Conservation (phyloP, 495 filamentous ascomycete genomes). For the Penicillium goetzii region DNA sequence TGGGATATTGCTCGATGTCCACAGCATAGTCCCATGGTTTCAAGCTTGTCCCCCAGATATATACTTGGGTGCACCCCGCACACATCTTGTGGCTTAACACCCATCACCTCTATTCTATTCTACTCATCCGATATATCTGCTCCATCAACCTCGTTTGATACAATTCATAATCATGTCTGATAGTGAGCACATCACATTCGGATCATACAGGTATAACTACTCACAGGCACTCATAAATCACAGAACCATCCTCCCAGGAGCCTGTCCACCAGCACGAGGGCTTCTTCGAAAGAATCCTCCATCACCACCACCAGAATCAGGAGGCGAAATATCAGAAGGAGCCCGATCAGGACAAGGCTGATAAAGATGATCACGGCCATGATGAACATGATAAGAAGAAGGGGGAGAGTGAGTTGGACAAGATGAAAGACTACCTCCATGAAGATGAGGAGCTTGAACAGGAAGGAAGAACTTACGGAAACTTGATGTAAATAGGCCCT, state of each 20-base stretch:
- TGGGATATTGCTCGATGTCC: neutral
- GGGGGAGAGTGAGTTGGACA: conserved; percentile 16
- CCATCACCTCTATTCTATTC: neutral
- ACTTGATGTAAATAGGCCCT: conserved; percentile 15
- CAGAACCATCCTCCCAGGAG: conserved; percentile 12
- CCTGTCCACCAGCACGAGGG: conserved; percentile 18
- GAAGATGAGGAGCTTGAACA: conserved; percentile 18
- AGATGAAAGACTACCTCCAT: conserved; percentile 21
- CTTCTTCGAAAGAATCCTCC: conserved; percentile 24
- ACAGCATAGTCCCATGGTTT: neutral
- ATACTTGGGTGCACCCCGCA: neutral
- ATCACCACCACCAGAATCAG: conserved; percentile 15
- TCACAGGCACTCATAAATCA: neutral
- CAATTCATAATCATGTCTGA: conserved; percentile 12
- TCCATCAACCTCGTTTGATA: neutral
- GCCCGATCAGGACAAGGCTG: conserved; percentile 1
- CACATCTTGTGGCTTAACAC: neutral
- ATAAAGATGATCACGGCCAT: conserved; percentile 1
- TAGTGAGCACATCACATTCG: conserved; percentile 8
- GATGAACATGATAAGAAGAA: conserved; percentile 4
- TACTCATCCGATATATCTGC: no score
- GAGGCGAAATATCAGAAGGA: conserved; percentile 9
- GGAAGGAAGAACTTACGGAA: conserved; percentile 15
- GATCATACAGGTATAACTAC: neutral
- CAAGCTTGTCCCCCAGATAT: neutral